These are phyloP conservation scores for Mollisiaceae sp. DNA, from an alignment of 2,329 filamentous ascomycete species.

Conservation along the genomic window DNA sequence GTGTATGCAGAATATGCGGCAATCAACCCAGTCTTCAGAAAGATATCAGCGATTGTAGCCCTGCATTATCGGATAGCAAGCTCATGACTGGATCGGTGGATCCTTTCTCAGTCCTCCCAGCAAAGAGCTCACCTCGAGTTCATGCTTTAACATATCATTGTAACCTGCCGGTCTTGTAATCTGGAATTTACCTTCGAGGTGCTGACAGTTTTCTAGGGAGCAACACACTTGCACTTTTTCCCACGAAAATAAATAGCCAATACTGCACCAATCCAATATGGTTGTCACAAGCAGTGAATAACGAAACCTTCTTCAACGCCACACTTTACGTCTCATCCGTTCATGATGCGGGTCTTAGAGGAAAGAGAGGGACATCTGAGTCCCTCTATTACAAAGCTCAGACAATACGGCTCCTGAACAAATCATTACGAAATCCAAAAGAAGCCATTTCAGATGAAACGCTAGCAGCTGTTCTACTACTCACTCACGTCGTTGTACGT, in stretches of 20 bases:
- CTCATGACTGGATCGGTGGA: slow-evolving; percentile 22
- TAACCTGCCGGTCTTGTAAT: neutral
- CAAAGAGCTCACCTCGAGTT: slow-evolving; percentile 20
- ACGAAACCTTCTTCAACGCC: slow-evolving; percentile 27
- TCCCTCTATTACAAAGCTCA: slow-evolving; percentile 28
- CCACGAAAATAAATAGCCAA: slow-evolving; percentile 27
- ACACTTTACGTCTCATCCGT: slow-evolving; percentile 29
- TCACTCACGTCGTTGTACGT: slow-evolving; percentile 28
- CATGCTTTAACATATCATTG: slow-evolving; percentile 28
- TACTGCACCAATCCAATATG: slow-evolving; percentile 31
- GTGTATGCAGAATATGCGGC: slow-evolving; percentile 29
- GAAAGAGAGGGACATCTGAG: slow-evolving; percentile 17
- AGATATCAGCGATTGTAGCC: slow-evolving; percentile 9
- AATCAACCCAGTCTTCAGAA: slow-evolving; percentile 10
- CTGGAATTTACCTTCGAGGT: neutral
- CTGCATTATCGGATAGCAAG: slow-evolving; percentile 17
- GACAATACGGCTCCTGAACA: slow-evolving; percentile 24
- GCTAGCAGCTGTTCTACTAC: slow-evolving; percentile 26
- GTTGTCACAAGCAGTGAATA: slow-evolving; percentile 26
- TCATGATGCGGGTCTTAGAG: slow-evolving; percentile 21
- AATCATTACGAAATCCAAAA: slow-evolving; percentile 16
- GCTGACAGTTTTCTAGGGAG: slow-evolving; percentile 17
- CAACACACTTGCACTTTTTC: slow-evolving; percentile 22
- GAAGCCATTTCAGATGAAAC: slow-evolving; percentile 25
- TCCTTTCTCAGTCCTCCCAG: slow-evolving; percentile 26